A percentile compares a stretch with the other conserved stretches of the same genome.
Conservation (phyloP, 2,329 filamentous ascomycete genomes). For the Albifimbria verrucaria region DNA sequence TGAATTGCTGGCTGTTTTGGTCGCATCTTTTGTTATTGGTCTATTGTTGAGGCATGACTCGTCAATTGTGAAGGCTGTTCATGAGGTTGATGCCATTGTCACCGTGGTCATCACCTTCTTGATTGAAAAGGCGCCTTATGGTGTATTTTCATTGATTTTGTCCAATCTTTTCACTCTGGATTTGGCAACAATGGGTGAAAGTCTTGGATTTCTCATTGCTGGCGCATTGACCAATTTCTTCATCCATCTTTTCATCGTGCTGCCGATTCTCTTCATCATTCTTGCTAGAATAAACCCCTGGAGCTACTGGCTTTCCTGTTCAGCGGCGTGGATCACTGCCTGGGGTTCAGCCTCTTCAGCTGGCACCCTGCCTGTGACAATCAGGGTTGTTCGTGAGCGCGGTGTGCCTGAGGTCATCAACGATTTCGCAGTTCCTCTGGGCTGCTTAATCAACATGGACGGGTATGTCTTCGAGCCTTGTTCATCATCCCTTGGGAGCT, state of each 20-base stretch:
- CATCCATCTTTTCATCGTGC: slow-evolving; percentile 42
- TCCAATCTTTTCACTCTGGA: slow-evolving; percentile 48
- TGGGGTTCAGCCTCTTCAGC: slow-evolving; percentile 53
- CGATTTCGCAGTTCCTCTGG: slow-evolving; percentile 45
- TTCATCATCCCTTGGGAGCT: background rate
- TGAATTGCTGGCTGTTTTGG: slow-evolving; percentile 43
- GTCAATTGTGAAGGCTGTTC: slow-evolving; percentile 37
- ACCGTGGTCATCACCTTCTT: slow-evolving; percentile 43
- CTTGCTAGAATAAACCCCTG: slow-evolving; percentile 45
- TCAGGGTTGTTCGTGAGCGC: slow-evolving; percentile 35
- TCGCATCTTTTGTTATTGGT: slow-evolving; percentile 43
- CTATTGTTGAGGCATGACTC: slow-evolving; percentile 34
- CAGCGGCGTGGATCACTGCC: slow-evolving; percentile 50
- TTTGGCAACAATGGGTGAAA: slow-evolving; percentile 43
- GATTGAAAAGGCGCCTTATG: slow-evolving; percentile 46
- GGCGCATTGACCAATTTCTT: slow-evolving; percentile 42
- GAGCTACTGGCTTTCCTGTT: slow-evolving; percentile 42
- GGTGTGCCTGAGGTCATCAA: slow-evolving; percentile 39
- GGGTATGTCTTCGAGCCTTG: slow-evolving; percentile 23
- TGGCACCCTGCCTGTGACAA: slow-evolving; percentile 48
- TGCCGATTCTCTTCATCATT: slow-evolving; percentile 39
- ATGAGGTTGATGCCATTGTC: slow-evolving; percentile 46
- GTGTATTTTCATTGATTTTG: slow-evolving; percentile 52
- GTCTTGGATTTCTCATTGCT: slow-evolving; percentile 48
- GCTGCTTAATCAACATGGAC: slow-evolving; percentile 49